A percentile compares a stretch with the other conserved stretches of the same genome.
These are phyloP conservation scores for Phytophthora litchii DNA, from an alignment of 352 stramenopile genomes.

Conservation along the genomic window DNA sequence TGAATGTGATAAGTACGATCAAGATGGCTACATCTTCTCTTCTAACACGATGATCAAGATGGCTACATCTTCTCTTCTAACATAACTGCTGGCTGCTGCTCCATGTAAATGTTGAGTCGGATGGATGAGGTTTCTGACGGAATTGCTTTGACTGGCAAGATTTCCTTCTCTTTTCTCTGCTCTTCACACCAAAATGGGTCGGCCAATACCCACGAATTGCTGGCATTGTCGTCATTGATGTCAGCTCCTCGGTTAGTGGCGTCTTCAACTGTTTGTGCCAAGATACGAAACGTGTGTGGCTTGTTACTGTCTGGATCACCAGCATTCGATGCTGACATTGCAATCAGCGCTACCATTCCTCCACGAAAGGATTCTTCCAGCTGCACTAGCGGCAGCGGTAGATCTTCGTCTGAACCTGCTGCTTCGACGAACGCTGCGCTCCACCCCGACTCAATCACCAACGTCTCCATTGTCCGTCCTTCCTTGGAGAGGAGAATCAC, in stretches of 20 bases:
- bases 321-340: constrained; percentile 26
- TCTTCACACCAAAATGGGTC: constrained; percentile 60
- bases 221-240: constrained; percentile 42
- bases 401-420: constrained; percentile 26
- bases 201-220: constrained; percentile 75
- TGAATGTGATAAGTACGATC: background rate
- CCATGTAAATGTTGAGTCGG: constrained; percentile 67
- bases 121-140: constrained; percentile 45
- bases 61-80: background rate
- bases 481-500: constrained; percentile 60
- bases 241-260: constrained; percentile 34
- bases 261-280: constrained; percentile 67
- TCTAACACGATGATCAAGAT: background rate
- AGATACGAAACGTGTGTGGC: constrained; percentile 68
- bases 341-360: constrained; percentile 62
- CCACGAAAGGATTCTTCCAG: constrained; percentile 72
- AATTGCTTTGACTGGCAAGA: constrained; percentile 58
- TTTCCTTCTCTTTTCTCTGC: constrained; percentile 28
- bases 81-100: constrained; percentile 28
- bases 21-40: background rate
- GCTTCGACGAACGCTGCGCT: constrained; percentile 22
- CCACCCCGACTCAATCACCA: constrained; percentile 64
- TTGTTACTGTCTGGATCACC: constrained; percentile 5
- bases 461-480: constrained; percentile 47
- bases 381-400: constrained; percentile 45